Evolutionary conservation across 2,329 filamentous ascomycete species (phyloP), one percentile per base, ranked within the genome.

Genomic region (Atkinsonella texensis): DNA sequence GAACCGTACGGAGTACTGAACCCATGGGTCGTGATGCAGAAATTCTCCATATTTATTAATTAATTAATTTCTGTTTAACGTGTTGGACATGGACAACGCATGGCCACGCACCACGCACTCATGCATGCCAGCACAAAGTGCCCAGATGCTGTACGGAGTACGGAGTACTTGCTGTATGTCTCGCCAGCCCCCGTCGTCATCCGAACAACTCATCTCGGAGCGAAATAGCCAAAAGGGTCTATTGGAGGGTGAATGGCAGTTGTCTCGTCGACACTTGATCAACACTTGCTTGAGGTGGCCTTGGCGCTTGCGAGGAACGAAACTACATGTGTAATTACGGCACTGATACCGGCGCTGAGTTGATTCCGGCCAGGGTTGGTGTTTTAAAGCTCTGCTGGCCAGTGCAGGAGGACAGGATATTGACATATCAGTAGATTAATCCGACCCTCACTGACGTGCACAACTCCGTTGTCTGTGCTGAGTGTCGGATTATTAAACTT

Each of bases 91-190:
- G 49, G 54, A 55, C 57, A 58, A 54, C 54, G 58, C 56, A 58
- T 57, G 61, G 59, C 62, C 62, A 63, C 62, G 59, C 58, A 55
- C 57, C 58, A 54, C 54, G 58, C 58, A 60, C 52, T 56, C 56
- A 49, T 64, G 62, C 62, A 64, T 64, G 52, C 57, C 56, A 57
- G 52, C 57, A 54, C 54, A 55, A 48, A 48, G 44, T 50, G 35
- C 46, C 33, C 41, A 46, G 48, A 51, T 46, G 53, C 53, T 48
- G 46, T 44, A 49, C 46, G 15, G 28, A 28, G 46, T 44, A 49
- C 46, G 18, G 28, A 28, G 28, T 47, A 17, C 35, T 23, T 43
- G 32, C 32, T 44, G 18, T 31, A 15, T 45, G 46, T 48, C 38
- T 55, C 41, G 46, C 46, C 28, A 39, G 33, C 44, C 47, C 28